Base-by-base conservation (phyloP, 2,329 filamentous ascomycete genomes). In the Claviceps sp. region DNA sequence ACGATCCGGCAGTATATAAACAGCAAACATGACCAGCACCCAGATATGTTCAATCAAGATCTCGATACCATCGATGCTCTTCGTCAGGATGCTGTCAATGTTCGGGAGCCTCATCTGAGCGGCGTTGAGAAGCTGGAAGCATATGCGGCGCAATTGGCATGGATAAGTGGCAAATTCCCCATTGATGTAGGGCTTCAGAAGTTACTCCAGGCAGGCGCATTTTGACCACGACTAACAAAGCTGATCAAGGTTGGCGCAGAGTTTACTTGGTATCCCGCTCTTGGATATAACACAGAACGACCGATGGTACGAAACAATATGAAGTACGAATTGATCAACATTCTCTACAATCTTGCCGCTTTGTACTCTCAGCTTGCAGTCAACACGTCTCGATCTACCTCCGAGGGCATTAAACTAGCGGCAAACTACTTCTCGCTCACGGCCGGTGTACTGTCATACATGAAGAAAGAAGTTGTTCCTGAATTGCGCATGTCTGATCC, bases 11-110 rank as follows among this genome's bases (percentile, higher is more conserved):
- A 93, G 65, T 97, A 98, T 72, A 97, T 98, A 63, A 95, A 89
- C 55, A 85, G 82, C 68, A 96, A 97, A 76, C 97, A 97, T 84
- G 91, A 97, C 69, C 93, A 98, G 67, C 91, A 95, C 65, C 91
- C 93, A 37, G 89, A 96, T 68, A 95, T 95, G 85, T 98, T 98
- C 69, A 81, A 82, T 56, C 79, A 87, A 57, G 93, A 98, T 71
- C 81, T 82, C 54, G 82, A 90, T 63, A 79, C 85, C 58, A 89
- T 98, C 62, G 89, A 97, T 64, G 75, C 80, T 48, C 72, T 97
- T 53, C 84, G 93, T 5, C 79, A 79, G 56, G 87, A 94, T 65
- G 93, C 93, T n/a, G 76, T 95, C 52, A 88, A 89, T 66, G 85
- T 93, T 2, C 81, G 85, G 54, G 93, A 98, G 65, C 82, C 93